phyloP scores from a whole-genome alignment of 1,139 yeast genomes.

The Kurtzmaniella quercitrusa region DNA sequence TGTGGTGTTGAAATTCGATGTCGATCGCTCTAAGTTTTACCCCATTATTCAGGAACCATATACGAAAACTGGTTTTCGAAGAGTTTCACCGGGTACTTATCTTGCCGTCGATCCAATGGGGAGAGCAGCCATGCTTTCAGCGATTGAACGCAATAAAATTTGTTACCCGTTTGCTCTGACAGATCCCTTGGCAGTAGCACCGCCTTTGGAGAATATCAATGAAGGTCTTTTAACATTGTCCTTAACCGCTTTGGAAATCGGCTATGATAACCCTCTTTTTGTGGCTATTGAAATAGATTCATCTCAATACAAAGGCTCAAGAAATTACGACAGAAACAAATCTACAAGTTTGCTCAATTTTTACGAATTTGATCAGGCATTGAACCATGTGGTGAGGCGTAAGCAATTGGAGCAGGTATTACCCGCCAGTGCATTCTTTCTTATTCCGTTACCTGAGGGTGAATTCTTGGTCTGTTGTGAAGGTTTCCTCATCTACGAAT shows the following conservation, averaged over 20 bases:
- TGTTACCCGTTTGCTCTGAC: conserved; percentile 40
- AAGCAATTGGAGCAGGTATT: conserved; percentile 37
- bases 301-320: conserved; percentile 10
- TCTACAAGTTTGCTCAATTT: no score
- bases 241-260: conserved; percentile 64
- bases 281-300: conserved; percentile 73
- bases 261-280: conserved; percentile 77
- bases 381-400: conserved; percentile 63
- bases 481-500: conserved; percentile 25
- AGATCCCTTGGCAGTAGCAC: not conserved
- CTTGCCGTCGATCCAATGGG: conserved; percentile 71
- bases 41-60: conserved; percentile 62
- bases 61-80: conserved; percentile 70
- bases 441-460: conserved; percentile 32
- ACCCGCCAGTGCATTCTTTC: conserved; percentile 22
- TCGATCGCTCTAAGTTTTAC: conserved; percentile 35
- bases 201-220: conserved; percentile 70
- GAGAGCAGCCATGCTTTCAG: conserved; percentile 66
- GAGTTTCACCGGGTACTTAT: conserved; percentile 74
- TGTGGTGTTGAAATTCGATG: conserved; percentile 50
- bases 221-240: conserved; percentile 52
- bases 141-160: conserved; percentile 69
- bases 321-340: conserved; percentile 17
- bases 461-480: conserved; percentile 39
- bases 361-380: conserved; percentile 81